These are phyloP conservation scores for Aspergillus flavus DNA, from an alignment of 2,329 filamentous ascomycete genomes.

Conservation along the genomic window DNA sequence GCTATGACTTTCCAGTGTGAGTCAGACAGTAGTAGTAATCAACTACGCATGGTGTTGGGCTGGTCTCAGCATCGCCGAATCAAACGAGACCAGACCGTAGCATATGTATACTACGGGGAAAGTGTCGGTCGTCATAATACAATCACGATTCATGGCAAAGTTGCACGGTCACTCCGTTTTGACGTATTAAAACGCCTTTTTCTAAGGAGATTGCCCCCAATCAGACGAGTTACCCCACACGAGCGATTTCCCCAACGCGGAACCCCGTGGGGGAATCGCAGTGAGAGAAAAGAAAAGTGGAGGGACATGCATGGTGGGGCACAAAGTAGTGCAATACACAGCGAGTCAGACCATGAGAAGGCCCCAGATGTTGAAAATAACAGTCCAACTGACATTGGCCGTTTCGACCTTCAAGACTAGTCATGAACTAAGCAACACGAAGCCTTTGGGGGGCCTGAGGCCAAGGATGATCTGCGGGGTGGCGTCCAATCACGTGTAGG, in stretches of 20 bases:
- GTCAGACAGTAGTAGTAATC: not conserved
- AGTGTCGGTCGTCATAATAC: not conserved
- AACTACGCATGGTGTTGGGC: not conserved
- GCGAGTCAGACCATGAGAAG: not conserved
- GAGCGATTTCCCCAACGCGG: slow-evolving; percentile 1
- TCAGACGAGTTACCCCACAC: not conserved
- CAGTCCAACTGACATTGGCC: not conserved
- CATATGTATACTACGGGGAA: not conserved
- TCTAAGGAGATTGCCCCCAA: not conserved
- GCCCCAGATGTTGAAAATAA: not conserved
- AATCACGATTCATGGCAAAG: not conserved
- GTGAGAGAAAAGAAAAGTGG: not conserved
- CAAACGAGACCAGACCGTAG: not conserved
- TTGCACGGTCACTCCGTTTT: not conserved
- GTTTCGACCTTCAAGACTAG: not conserved
- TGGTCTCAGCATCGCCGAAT: not conserved
- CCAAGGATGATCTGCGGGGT: not conserved
- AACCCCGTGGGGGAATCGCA: slow-evolving; percentile 4
- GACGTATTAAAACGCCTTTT: not conserved
- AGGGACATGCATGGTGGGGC: no score
- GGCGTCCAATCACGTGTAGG: not conserved
- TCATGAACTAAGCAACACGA: not conserved
- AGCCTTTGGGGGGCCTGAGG: not conserved
- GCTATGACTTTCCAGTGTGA: not conserved
- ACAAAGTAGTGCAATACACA: not conserved